Base-by-base conservation (phyloP, 805 yeast species). In the Kuraishia floccosa region DNA sequence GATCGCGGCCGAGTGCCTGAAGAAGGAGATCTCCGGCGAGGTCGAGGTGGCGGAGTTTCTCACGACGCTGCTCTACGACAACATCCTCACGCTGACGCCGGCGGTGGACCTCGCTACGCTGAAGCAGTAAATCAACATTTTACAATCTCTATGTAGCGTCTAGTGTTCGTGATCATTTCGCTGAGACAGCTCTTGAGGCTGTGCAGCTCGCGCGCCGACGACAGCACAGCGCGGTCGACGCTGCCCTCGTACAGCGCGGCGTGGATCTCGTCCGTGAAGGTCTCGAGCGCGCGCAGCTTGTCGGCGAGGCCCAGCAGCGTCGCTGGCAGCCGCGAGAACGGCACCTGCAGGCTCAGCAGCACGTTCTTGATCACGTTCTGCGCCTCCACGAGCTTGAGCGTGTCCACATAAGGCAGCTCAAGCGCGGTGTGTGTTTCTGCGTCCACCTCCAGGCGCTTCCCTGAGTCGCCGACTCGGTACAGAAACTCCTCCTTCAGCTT, bases 31-130 rank as follows among this genome's bases (percentile, higher is more conserved):
- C 34, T 65, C 72, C 38, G 87, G 79, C 39, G 73, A 71, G 46
- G 47, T 43, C 32, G 72, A 72, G 47, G 76, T 78, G 54, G 75
- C 80, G 36, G 87, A 81, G 48, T 81, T 81, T 56, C 69, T 81
- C 46, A 81, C 93, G 28, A 75, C 78, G 22, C 63, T 80, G 54
- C 64, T 81, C 48, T 81, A 81, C 52, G 86, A 80, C 43, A 82
- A 81, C 35, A 68, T 76, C 35, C 68, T 76, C 29, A 72, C 81
- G 3, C 35, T 58, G 27, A 59, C 51, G 15, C 30, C 39, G 15
- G 53, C 52, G 35, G 39, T 54, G 32, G 58, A 52, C 28, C 44
- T 57, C 32, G 27, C 35, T 10, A 39, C 47, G 12, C 44, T 59
- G 38, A 54, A 52, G 25, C 34, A 29, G 16, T 11, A 10, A 14